Evolutionary conservation across 306 rosid species (phyloP).

Genomic region (Herpetospermum pedunculosum): DNA sequence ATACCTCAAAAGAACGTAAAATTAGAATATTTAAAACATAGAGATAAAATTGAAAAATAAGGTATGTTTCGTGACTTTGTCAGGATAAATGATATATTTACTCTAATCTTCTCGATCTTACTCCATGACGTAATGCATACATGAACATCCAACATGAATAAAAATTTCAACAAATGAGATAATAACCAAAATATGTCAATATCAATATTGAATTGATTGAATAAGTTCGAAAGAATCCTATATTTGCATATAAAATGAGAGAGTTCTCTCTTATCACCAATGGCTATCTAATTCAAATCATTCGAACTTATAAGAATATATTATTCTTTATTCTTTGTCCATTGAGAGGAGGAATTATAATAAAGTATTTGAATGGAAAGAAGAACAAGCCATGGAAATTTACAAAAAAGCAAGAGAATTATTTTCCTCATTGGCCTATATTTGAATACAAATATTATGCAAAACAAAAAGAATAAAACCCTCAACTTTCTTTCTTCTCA

Average conservation of each 20-base stretch:
- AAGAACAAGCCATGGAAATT: not conserved
- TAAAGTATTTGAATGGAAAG: not conserved
- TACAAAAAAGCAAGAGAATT: not conserved
- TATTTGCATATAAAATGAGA: not conserved
- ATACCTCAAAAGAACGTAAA: not conserved
- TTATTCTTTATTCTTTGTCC: slow-evolving; percentile 4
- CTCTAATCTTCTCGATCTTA: not conserved
- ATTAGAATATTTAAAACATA: no score
- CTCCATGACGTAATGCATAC: not conserved
- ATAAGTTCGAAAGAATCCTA: not conserved
- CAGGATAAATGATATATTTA: not conserved
- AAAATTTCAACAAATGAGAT: not conserved
- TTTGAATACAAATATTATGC: not conserved
- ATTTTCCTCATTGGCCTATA: not conserved
- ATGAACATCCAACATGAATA: not conserved
- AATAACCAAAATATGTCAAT: not conserved
- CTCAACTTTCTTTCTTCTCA: not conserved
- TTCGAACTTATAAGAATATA: not conserved
- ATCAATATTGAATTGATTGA: not conserved
- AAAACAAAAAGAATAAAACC: not conserved
- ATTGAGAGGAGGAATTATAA: not conserved
- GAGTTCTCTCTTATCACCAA: not conserved
- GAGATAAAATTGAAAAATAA: no score
- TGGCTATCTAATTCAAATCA: not conserved
- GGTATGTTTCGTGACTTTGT: not conserved